Conservation (phyloP, 2,329 filamentous ascomycete genomes). For the Emmonsia crescens region DNA sequence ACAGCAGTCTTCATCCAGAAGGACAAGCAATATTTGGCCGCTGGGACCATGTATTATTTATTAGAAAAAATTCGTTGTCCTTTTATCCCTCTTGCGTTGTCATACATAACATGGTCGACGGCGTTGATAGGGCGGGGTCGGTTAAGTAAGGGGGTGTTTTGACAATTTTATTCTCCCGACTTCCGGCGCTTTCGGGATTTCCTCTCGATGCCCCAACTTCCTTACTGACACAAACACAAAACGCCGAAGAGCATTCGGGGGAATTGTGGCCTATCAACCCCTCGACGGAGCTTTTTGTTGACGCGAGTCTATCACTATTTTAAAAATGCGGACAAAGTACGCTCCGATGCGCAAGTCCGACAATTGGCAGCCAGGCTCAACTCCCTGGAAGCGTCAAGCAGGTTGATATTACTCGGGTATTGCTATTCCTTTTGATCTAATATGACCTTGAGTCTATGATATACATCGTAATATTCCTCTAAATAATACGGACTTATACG, state of each 20-base stretch:
- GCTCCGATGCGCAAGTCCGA: too few species aligned
- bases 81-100: too few species aligned
- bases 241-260: background rate
- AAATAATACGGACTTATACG: background rate
- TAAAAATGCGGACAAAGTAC: background rate
- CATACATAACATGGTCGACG: too few species aligned
- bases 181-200: background rate
- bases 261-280: background rate
- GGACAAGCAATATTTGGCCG: background rate
- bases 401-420: background rate
- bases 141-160: too few species aligned
- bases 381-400: background rate
- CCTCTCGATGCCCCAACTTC: background rate
- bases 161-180: background rate
- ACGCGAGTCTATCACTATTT: background rate
- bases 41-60: background rate
- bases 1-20: background rate
- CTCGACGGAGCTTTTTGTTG: background rate
- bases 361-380: background rate
- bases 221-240: background rate
- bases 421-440: background rate
- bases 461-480: background rate
- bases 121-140: too few species aligned
- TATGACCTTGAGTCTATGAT: background rate
- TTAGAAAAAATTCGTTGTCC: background rate